These are phyloP conservation scores for Starmerella stellata DNA, from an alignment of 805 yeast species.

Conservation along the genomic window DNA sequence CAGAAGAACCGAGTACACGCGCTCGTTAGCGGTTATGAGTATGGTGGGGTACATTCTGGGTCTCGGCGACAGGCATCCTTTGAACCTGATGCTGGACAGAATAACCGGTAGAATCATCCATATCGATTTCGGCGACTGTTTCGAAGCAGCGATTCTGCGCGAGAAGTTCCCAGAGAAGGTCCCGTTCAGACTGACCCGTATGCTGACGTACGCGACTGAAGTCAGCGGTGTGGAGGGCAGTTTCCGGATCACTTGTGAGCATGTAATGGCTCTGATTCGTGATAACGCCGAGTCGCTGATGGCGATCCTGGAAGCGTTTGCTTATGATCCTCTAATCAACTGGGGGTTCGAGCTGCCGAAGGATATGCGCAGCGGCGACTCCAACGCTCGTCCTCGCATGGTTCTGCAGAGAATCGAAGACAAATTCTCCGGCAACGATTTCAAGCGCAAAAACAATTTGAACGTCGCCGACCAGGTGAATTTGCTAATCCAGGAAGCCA, in stretches of 20 bases:
- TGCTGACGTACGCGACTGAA: constrained; percentile 97
- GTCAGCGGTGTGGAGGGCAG: constrained; percentile 97
- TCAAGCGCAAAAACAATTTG: constrained; percentile 49
- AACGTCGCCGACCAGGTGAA: constrained; percentile 85
- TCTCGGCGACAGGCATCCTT: constrained; percentile 93
- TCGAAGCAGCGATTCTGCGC: constrained; percentile 90
- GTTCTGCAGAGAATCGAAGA: constrained; percentile 81
- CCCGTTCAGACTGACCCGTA: constrained; percentile 88
- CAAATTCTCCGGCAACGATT: constrained; percentile 77
- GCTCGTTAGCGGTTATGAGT: constrained; percentile 95
- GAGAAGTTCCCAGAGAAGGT: constrained; percentile 97
- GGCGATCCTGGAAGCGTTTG: constrained; percentile 97
- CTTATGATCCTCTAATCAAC: constrained; percentile 91
- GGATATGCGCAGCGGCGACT: constrained; percentile 7
- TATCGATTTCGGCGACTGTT: constrained; percentile 97
- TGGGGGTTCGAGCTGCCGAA: constrained; percentile 94
- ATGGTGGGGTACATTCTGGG: constrained; percentile 97
- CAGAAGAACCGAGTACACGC: constrained; percentile 85
- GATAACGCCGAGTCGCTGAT: constrained; percentile 89
- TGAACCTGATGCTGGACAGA: constrained; percentile 86
- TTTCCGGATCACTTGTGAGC: constrained; percentile 88
- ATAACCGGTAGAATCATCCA: constrained; percentile 91
- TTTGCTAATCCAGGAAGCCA: constrained; percentile 83
- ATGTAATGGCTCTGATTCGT: constrained; percentile 86
- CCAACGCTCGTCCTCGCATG: constrained; percentile 71